Conservation (phyloP, 225 moss, liverwort and hornwort genomes). For the Polytrichum commune region DNA sequence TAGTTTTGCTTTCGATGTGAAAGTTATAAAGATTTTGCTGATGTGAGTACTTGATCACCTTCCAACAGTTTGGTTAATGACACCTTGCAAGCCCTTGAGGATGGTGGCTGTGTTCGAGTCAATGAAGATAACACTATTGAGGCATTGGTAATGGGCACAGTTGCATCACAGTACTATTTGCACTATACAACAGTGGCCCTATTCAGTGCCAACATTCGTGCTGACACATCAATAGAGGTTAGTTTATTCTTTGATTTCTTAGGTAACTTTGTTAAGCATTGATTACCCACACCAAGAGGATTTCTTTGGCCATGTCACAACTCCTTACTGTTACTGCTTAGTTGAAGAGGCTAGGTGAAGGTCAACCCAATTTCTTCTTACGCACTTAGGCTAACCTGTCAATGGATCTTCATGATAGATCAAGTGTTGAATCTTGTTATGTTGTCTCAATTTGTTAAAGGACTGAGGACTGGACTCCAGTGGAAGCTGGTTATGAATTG, state of each 20-base stretch:
- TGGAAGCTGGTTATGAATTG: too few species aligned
- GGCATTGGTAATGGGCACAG: slow-evolving; percentile 80
- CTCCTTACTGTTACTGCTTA: too few species aligned
- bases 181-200: slow-evolving; percentile 93
- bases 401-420: too few species aligned
- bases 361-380: too few species aligned
- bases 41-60: slow-evolving; percentile 5
- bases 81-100: slow-evolving; percentile 86
- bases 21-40: neutral
- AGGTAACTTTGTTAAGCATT: too few species aligned
- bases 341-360: too few species aligned
- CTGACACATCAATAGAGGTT: slow-evolving; percentile 80
- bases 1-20: neutral
- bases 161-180: slow-evolving; percentile 97
- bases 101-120: slow-evolving; percentile 83
- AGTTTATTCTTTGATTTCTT: neutral
- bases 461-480: too few species aligned
- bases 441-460: too few species aligned
- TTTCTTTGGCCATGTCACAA: too few species aligned
- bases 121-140: slow-evolving; percentile 89
- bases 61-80: slow-evolving; percentile 69
- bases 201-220: slow-evolving; percentile 83
- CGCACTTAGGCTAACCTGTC: too few species aligned
- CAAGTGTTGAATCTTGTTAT: too few species aligned
- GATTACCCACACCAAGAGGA: too few species aligned